Evolutionary conservation across 805 yeast species (phyloP), one percentile per base, ranked within the genome.

Genomic region (Candida ascalaphidarum): DNA sequence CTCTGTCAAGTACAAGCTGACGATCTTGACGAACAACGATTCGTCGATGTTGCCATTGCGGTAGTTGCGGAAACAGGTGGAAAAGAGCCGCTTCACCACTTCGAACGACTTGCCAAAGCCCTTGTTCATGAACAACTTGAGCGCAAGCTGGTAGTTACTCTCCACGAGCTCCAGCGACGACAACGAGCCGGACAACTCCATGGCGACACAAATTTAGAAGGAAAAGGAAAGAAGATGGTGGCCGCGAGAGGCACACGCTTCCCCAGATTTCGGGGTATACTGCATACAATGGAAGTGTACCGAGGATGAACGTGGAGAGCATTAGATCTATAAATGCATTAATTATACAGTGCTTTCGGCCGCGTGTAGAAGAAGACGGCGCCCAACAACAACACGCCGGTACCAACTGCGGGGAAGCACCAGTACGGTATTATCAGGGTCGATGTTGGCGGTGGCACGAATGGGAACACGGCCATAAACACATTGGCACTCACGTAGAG

Each of bases 321-420:
- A n/a, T n/a, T n/a, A n/a, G n/a, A n/a, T n/a, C n/a, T n/a, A n/a
- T n/a, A n/a, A n/a, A n/a, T n/a, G n/a, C n/a, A n/a, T n/a, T n/a
- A n/a, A n/a, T n/a, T n/a, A n/a, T n/a, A n/a, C n/a, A n/a, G n/a
- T n/a, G n/a, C n/a, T n/a, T n/a, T n/a, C 3, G 26, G 33, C 11
- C 50, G 31, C 3, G 25, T 23, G 12, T 29, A 43, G 33, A 20
- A 48, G 28, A 48, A 48, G 7, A 58, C 36, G 0, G 50, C 70
- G 5, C 79, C 78, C 10, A 55, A 23, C 0, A 50, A 29, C 21
- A 71, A 40, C 4, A 68, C 68, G 3, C 63, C 47, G 2, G 71
- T 52, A 0, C 79, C 76, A 11, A 74, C 67, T 5, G 64, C 55
- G 0, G 79, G 78, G 40, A 71, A 71, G n/a, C 72, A 65, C 60